Evolutionary conservation across 78 protist species (phyloP).

Genomic region (Creolimax fragrantissima): DNA sequence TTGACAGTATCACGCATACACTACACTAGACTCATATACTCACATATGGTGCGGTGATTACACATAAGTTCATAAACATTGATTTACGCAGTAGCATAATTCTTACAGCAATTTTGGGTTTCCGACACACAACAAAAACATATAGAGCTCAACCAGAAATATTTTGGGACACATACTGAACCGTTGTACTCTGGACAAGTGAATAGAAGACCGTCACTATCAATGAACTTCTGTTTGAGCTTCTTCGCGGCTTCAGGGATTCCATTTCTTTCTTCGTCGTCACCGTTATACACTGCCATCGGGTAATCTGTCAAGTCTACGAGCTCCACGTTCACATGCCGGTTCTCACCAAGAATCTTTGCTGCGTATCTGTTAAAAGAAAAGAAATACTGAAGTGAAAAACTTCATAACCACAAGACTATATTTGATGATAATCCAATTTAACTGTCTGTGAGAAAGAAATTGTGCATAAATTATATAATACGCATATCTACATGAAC

Average conservation of each 20-base stretch:
- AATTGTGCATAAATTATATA: neutral
- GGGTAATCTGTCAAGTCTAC: neutral
- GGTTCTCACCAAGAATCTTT: neutral
- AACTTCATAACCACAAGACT: neutral
- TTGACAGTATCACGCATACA: no score
- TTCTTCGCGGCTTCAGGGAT: neutral
- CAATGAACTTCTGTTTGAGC: neutral
- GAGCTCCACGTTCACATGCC: neutral
- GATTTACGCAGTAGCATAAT: no score
- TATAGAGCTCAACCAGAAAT: no score
- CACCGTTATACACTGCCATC: neutral
- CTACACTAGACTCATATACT: no score
- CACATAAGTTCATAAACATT: no score
- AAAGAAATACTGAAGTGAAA: no score
- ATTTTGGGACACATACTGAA: neutral
- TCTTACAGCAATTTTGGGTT: no score
- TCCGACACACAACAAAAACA: no score
- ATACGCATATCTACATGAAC: neutral
- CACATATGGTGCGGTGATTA: no score
- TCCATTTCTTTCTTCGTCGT: neutral
- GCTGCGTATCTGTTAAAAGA: neutral
- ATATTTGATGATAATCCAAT: neutral
- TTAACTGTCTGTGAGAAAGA: neutral
- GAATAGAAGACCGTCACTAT: neutral
- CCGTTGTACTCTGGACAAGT: neutral